These are phyloP conservation scores for Sugiyamaella qingdaonensis DNA, from an alignment of 805 yeast species.

Conservation along the genomic window DNA sequence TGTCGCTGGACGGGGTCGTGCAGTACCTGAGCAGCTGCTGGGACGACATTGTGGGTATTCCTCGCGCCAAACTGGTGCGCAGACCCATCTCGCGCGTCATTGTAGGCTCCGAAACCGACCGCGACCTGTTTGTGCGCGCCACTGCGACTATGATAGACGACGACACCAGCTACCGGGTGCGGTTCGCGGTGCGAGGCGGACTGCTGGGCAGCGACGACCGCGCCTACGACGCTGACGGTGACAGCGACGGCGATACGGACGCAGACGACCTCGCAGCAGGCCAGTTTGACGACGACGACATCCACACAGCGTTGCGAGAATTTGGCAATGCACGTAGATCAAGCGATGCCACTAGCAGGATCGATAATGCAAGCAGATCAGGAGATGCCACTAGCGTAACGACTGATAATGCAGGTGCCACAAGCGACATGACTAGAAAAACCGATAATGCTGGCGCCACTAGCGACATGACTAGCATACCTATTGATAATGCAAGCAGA, in stretches of 20 bases:
- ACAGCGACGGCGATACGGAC: constrained; percentile 8
- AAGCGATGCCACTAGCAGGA: not conserved
- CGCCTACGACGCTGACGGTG: constrained; percentile 4
- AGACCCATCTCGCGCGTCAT: constrained; percentile 61
- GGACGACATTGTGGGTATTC: constrained; percentile 55
- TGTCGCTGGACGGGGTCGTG: constrained; percentile 76
- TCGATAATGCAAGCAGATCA: not conserved
- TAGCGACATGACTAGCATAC: too few species aligned
- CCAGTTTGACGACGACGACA: not conserved
- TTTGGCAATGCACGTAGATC: too few species aligned
- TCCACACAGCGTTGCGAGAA: not conserved
- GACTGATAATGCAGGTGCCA: too few species aligned
- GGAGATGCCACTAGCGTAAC: not conserved
- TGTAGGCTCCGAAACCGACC: constrained; percentile 61
- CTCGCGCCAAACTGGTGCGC: constrained; percentile 47
- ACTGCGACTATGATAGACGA: constrained; percentile 65
- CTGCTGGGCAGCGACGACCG: not conserved
- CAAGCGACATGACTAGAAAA: not conserved
- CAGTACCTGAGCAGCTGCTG: constrained; percentile 71
- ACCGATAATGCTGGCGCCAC: too few species aligned
- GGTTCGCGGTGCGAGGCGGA: constrained; percentile 49
- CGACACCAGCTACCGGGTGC: constrained; percentile 72
- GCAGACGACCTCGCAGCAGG: not conserved
- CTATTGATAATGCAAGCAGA: too few species aligned
- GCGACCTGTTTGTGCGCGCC: constrained; percentile 63